Base-by-base conservation (phyloP, 2,329 filamentous ascomycete species). In the Fusarium algeriense region DNA sequence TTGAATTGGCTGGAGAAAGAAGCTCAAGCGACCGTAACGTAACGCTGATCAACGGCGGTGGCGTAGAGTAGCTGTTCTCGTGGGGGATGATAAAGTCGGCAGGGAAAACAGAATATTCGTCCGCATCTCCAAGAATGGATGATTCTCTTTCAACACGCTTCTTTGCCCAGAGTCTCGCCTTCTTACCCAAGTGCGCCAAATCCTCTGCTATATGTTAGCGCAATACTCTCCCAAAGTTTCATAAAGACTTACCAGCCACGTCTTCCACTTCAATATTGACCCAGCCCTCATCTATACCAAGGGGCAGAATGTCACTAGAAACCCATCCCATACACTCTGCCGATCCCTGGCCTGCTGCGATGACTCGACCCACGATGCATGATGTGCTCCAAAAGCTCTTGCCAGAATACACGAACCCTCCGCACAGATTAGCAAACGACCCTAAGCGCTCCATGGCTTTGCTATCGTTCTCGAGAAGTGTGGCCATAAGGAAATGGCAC, bases 311-410 rank as follows among this genome's bases (percentile, higher is more conserved):
- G 57, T 89, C 86, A 34, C 87, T 90, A 14, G 89, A 90, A 57
- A 92, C 83, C 90, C 90, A 91, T 55, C 90, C 90, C 88, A 92
- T 89, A 76, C 90, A 90, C 76, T 92, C 90, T 1, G 85, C 85
- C 19, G 89, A 86, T 5, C 89, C 89, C 57, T 85, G 85, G 11
- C 88, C 87, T 32, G 89, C 89, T 34, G 89, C 89, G 37, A 92
- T 80, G 6, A 92, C 89, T 32, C 89, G 86, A 6, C 90, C 90
- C 13, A 92, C 86, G 44, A 92, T 84, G 75, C 89, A 91, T 15
- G 86, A 84, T 3, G 88, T 91, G 78, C 89, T 92, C 90, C 90
- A 92, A 77, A 91, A 92, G 67, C 89, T 92, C 81, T 88, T 90
- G 4, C 85, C 85, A 7, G 79, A 80, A 74, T 91, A 91, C 6